These are phyloP conservation scores for Rheum nobile DNA, from an alignment of 148 eudicot species.

Conservation along the genomic window DNA sequence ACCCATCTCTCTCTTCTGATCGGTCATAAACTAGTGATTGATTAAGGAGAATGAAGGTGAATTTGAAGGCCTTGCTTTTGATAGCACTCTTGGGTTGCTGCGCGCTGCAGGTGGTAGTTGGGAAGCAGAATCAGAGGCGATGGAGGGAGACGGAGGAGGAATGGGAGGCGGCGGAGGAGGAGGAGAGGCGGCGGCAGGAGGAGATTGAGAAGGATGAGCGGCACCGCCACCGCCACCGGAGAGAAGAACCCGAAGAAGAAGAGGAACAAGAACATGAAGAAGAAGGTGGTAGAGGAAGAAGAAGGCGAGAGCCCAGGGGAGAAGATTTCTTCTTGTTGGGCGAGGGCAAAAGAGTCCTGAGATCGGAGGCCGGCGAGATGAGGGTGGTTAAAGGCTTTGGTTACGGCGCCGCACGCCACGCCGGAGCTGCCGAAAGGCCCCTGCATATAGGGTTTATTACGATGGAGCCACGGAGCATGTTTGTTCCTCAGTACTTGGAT, in stretches of 20 bases:
- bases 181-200: slow-evolving; percentile 14
- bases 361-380: slow-evolving; percentile 70
- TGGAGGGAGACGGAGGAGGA: slow-evolving; percentile 15
- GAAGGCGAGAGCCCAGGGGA: slow-evolving; percentile 11
- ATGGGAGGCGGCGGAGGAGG: slow-evolving; percentile 10
- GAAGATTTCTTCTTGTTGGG: slow-evolving; percentile 33
- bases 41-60: slow-evolving; percentile 8
- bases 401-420: slow-evolving; percentile 15
- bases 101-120: slow-evolving; percentile 19
- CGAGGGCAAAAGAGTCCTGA: slow-evolving; percentile 39
- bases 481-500: slow-evolving; percentile 74
- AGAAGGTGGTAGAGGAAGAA: slow-evolving; percentile 6
- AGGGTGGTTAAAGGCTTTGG: slow-evolving; percentile 43
- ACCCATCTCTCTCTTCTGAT: slow-evolving; percentile 22
- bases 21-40: too few species aligned
- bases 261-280: slow-evolving; percentile 7
- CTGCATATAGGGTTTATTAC: slow-evolving; percentile 71
- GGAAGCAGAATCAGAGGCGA: background rate
- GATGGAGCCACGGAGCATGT: slow-evolving; percentile 70
- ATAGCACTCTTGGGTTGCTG: slow-evolving; percentile 21
- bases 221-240: background rate
- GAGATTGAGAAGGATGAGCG: slow-evolving; percentile 17
- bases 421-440: slow-evolving; percentile 19
- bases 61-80: slow-evolving; percentile 16
- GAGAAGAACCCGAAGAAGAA: slow-evolving; percentile 2